These are phyloP conservation scores for Phialophora tarda DNA, from an alignment of 2,329 filamentous ascomycete genomes.

Conservation along the genomic window DNA sequence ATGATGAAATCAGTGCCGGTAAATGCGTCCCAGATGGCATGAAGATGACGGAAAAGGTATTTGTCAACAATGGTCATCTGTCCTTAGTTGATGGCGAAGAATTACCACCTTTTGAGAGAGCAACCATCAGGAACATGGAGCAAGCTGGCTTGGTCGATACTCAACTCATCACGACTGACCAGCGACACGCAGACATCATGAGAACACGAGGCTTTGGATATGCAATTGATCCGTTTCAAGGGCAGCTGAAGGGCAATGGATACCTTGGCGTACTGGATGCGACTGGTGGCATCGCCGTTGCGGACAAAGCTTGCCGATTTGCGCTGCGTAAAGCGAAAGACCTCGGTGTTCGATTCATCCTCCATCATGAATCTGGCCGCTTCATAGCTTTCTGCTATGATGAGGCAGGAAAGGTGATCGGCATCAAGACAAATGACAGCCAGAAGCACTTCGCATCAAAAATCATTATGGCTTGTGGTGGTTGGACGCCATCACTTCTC, in stretches of 20 bases:
- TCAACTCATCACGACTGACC: slow-evolving; percentile 46
- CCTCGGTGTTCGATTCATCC: slow-evolving; percentile 52
- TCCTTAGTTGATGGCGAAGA: slow-evolving; percentile 21
- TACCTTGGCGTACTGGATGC: slow-evolving; percentile 53
- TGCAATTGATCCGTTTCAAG: slow-evolving; percentile 49
- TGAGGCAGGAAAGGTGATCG: slow-evolving; percentile 41
- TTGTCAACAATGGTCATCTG: slow-evolving; percentile 48
- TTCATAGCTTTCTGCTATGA: slow-evolving; percentile 42
- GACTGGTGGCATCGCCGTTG: slow-evolving; percentile 53
- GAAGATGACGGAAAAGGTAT: slow-evolving; percentile 47
- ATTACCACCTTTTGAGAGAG: slow-evolving; percentile 45
- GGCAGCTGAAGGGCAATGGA: slow-evolving; percentile 39
- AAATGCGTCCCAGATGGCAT: slow-evolving; percentile 47
- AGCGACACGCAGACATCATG: slow-evolving; percentile 42
- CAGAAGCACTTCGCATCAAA: slow-evolving; percentile 7
- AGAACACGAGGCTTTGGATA: slow-evolving; percentile 41
- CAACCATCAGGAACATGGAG: slow-evolving; percentile 47
- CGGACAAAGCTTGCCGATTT: slow-evolving; percentile 55
- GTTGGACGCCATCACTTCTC: slow-evolving; percentile 81
- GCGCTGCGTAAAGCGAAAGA: slow-evolving; percentile 52
- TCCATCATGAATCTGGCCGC: slow-evolving; percentile 44
- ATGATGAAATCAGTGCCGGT: slow-evolving; percentile 46
- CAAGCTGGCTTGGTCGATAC: slow-evolving; percentile 44
- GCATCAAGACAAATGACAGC: slow-evolving; percentile 27
- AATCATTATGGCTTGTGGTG: slow-evolving; percentile 76